Percentiles rank a stretch among this genome's conserved stretches.
Conservation (phyloP, 805 yeast genomes). For the Yamadazyma laniorum region DNA sequence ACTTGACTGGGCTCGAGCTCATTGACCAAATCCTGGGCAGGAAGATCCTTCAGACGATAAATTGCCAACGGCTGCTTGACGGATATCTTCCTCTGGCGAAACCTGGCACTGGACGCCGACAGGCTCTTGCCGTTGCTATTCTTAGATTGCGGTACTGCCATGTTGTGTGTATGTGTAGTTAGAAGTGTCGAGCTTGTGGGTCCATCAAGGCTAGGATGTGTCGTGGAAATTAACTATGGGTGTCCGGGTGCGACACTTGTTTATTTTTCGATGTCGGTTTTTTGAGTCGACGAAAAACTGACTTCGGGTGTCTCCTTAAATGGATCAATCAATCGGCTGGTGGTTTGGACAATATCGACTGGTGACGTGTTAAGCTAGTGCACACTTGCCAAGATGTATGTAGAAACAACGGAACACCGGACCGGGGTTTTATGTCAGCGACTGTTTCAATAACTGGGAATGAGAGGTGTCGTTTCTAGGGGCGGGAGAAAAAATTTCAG, state of each 20-base stretch:
- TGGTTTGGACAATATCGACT: too few relatives aligned
- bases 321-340: neutral
- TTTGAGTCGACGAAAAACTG: conserved; percentile 8
- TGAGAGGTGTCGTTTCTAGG: conserved; percentile 6
- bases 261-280: conserved; percentile 4
- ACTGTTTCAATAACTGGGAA: conserved; percentile 1
- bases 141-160: conserved; percentile 44
- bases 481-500: conserved; percentile 6
- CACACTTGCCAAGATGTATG: neutral
- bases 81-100: conserved; percentile 92
- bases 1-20: conserved; percentile 44
- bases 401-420: too few relatives aligned
- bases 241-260: conserved; percentile 6
- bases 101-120: conserved; percentile 59
- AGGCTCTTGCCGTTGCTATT: conserved; percentile 22
- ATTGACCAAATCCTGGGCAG: conserved; percentile 57
- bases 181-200: too few relatives aligned
- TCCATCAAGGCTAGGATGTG: too few relatives aligned
- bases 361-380: too few relatives aligned
- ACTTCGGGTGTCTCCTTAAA: too few relatives aligned
- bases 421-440: too few relatives aligned
- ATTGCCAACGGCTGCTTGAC: conserved; percentile 85
- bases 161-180: too few relatives aligned
- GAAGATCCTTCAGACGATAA: conserved; percentile 73
- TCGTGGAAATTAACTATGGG: neutral